These are phyloP conservation scores for Plantago elongata DNA, from an alignment of 257 asterid species.

Conservation along the genomic window DNA sequence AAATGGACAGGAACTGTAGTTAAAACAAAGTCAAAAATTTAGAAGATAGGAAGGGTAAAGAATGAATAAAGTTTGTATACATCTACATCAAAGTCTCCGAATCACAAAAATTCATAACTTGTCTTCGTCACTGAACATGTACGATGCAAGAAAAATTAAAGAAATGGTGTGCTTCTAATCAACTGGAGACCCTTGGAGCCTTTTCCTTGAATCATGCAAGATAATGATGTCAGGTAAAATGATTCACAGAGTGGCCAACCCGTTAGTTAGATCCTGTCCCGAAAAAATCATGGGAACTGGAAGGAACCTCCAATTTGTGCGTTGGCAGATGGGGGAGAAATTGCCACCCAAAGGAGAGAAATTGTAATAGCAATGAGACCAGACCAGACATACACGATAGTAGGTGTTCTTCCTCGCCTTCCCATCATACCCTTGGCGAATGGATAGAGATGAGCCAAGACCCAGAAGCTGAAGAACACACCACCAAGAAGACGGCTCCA, in stretches of 20 bases:
- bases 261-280: neutral
- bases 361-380: slow-evolving; percentile 80
- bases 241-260: neutral
- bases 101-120: slow-evolving; percentile 11
- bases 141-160: neutral
- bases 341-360: slow-evolving; percentile 77
- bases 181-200: neutral
- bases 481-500: slow-evolving; percentile 89
- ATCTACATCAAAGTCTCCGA: neutral
- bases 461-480: slow-evolving; percentile 91
- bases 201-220: neutral
- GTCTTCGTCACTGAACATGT: slow-evolving; percentile 9
- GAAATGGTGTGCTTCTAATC: too few species aligned
- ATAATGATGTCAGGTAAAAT: too few species aligned
- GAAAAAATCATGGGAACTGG: slow-evolving; percentile 61
- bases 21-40: neutral
- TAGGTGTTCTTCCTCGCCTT: slow-evolving; percentile 73
- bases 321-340: slow-evolving; percentile 58
- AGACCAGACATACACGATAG: slow-evolving; percentile 81
- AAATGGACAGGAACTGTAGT: neutral
- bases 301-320: slow-evolving; percentile 74
- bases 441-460: slow-evolving; percentile 73
- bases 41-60: neutral
- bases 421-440: slow-evolving; percentile 89
- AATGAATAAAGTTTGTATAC: neutral